A percentile compares a stretch with the other conserved stretches of the same genome.
Conservation (phyloP, 2,329 filamentous ascomycete genomes). For the Colletotrichum theobromicola region DNA sequence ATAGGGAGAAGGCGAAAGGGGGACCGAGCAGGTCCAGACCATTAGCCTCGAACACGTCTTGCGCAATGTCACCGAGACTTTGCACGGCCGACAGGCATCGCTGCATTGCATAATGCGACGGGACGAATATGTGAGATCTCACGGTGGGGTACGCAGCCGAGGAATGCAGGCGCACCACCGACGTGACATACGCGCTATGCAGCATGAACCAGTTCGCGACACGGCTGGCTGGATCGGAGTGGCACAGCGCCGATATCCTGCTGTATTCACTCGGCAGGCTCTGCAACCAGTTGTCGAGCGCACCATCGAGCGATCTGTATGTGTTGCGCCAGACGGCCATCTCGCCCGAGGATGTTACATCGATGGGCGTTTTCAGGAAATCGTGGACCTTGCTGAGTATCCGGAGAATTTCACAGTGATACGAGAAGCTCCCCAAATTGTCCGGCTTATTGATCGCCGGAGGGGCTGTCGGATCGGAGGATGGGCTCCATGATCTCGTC, state of each 20-base stretch:
- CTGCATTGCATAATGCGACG: slow-evolving; percentile 50
- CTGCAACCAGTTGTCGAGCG: slow-evolving; percentile 46
- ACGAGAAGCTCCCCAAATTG: slow-evolving; percentile 49
- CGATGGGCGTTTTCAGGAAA: slow-evolving; percentile 44
- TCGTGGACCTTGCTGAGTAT: slow-evolving; percentile 48
- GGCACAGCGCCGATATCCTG: slow-evolving; percentile 49
- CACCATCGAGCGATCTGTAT: slow-evolving; percentile 42
- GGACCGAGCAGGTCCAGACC: slow-evolving; percentile 47
- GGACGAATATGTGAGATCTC: slow-evolving; percentile 45
- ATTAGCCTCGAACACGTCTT: slow-evolving; percentile 48
- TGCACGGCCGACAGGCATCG: slow-evolving; percentile 48
- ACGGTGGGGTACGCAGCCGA: slow-evolving; percentile 46
- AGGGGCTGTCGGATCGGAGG: slow-evolving; percentile 27
- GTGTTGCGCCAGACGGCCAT: slow-evolving; percentile 46
- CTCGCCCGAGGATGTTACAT: slow-evolving; percentile 40
- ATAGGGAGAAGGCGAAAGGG: slow-evolving; percentile 49
- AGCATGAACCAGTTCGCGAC: slow-evolving; percentile 54
- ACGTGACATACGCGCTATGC: slow-evolving; percentile 49
- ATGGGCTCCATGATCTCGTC: slow-evolving; percentile 34
- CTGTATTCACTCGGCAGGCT: slow-evolving; percentile 49
- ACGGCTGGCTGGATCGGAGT: slow-evolving; percentile 48
- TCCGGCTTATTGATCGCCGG: slow-evolving; percentile 39
- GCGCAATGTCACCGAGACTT: slow-evolving; percentile 46
- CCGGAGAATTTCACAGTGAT: slow-evolving; percentile 49
- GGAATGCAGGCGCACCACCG: slow-evolving; percentile 48